Evolutionary conservation across 2,329 filamentous ascomycete genomes (phyloP).

Genomic region (Sclerotinia sclerotiorum): DNA sequence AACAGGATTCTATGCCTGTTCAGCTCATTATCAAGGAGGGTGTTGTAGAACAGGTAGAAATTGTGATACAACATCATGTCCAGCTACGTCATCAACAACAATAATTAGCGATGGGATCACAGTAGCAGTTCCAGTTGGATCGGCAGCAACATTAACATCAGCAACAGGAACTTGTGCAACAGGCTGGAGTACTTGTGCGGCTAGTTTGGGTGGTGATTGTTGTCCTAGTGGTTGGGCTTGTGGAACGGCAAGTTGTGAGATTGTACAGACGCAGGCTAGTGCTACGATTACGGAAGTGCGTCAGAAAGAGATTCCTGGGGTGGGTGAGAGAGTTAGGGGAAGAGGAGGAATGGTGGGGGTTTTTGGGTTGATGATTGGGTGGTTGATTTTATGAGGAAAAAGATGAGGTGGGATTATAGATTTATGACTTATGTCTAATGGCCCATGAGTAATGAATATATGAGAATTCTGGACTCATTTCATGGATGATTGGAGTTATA

Average conservation of each 20-base stretch:
- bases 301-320: constrained; percentile 34
- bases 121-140: constrained; percentile 61
- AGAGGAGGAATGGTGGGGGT: not conserved
- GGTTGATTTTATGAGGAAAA: not conserved
- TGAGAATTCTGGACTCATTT: not conserved
- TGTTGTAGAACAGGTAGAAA: constrained; percentile 88
- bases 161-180: constrained; percentile 59
- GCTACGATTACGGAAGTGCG: constrained; percentile 51
- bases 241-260: constrained; percentile 70
- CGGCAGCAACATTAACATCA: constrained; percentile 45
- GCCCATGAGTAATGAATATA: not conserved
- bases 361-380: not conserved
- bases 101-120: constrained; percentile 69
- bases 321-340: not conserved
- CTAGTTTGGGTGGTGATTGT: constrained; percentile 70
- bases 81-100: constrained; percentile 59
- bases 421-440: not conserved
- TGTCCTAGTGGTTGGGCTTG: constrained; percentile 78
- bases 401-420: not conserved
- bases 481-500: not conserved
- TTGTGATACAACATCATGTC: constrained; percentile 80
- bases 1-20: constrained; percentile 88
- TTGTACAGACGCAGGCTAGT: constrained; percentile 53
- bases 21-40: constrained; percentile 74
- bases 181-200: constrained; percentile 76